These are phyloP conservation scores for Fraxinus ornus DNA, from an alignment of 305 asterid species.

Conservation along the genomic window DNA sequence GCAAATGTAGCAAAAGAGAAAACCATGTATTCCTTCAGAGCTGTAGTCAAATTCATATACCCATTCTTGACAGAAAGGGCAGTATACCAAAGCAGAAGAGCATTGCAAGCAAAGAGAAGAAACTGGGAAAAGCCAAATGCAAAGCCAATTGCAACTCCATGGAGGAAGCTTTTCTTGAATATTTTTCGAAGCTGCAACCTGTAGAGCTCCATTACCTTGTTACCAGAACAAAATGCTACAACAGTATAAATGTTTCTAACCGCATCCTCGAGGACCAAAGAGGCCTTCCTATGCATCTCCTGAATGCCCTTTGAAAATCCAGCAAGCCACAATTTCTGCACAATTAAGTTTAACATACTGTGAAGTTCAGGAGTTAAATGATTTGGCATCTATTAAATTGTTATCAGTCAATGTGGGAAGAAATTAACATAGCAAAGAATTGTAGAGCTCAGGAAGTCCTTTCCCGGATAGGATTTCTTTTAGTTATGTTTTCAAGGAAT, in stretches of 20 bases:
- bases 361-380: conserved; percentile 9
- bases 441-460: background rate
- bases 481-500: background rate
- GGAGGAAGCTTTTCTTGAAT: conserved; percentile 91
- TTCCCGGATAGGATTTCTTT: background rate
- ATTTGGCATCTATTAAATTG: background rate
- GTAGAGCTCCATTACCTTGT: conserved; percentile 99
- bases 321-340: conserved; percentile 99
- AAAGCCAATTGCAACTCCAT: conserved; percentile 95
- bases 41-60: conserved; percentile 60
- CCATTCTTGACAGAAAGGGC: conserved; percentile 69
- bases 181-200: conserved; percentile 73
- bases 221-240: conserved; percentile 97
- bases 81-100: conserved; percentile 96
- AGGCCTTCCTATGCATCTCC: conserved; percentile 99
- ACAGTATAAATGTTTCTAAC: conserved; percentile 96
- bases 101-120: conserved; percentile 97
- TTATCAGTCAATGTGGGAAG: background rate
- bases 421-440: background rate
- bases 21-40: conserved; percentile 92
- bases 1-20: conserved; percentile 98
- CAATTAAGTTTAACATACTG: conserved; percentile 21
- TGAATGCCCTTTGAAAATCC: conserved; percentile 99
- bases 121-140: conserved; percentile 97
- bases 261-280: conserved; percentile 96